phyloP scores from a whole-genome alignment of 2,329 filamentous ascomycete genomes.

The Scedosporium minutisporum region DNA sequence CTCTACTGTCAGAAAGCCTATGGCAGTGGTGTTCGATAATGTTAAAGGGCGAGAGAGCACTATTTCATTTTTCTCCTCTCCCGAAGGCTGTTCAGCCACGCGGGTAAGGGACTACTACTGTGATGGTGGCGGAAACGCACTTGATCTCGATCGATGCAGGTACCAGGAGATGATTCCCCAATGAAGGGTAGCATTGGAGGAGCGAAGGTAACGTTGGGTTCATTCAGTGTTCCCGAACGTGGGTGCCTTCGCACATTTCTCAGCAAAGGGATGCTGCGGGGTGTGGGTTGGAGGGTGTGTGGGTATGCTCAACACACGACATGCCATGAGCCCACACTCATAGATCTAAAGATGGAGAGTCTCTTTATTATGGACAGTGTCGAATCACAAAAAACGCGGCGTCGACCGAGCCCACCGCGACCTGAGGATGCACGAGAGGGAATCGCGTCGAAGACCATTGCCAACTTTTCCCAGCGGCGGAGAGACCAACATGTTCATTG shows the following conservation, averaged over 20 bases:
- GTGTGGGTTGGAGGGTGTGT: background rate
- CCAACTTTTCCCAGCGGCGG: background rate
- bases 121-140: background rate
- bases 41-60: background rate
- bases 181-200: background rate
- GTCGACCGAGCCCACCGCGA: background rate
- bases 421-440: no score
- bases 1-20: background rate
- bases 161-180: background rate
- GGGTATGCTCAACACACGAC: background rate
- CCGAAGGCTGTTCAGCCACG: background rate
- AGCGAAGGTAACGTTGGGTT: background rate
- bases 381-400: background rate
- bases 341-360: background rate
- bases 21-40: background rate
- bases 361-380: background rate
- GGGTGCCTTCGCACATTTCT: background rate
- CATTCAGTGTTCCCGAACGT: background rate
- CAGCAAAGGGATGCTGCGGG: background rate
- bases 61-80: background rate
- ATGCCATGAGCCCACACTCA: background rate
- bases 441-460: no score
- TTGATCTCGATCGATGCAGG: conserved; percentile 2
- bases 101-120: background rate
- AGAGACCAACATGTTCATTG: background rate